phyloP scores from a whole-genome alignment of 495 filamentous ascomycete genomes.

The Penicillium herquei region DNA sequence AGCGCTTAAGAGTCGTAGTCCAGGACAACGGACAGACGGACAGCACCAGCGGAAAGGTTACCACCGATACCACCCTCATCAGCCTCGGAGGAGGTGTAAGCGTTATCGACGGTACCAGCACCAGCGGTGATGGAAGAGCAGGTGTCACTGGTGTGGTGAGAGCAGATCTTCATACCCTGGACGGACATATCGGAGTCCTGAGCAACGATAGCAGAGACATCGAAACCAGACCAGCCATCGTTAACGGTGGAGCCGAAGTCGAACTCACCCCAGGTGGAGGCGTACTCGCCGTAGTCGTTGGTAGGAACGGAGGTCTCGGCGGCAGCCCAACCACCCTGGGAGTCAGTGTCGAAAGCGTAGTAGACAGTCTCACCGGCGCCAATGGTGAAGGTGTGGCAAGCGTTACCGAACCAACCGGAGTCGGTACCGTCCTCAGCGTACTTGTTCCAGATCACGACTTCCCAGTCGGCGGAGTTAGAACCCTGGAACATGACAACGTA shows the following conservation, averaged over 20 bases:
- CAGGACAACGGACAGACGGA: constrained; percentile 28
- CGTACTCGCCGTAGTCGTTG: constrained; percentile 32
- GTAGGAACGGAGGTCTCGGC: constrained; percentile 32
- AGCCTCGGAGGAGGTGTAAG: constrained; percentile 32
- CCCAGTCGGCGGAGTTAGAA: constrained; percentile 32
- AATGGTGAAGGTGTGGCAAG: constrained; percentile 42
- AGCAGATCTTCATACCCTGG: constrained; percentile 39
- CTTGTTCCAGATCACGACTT: constrained; percentile 55
- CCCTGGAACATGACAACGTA: constrained; percentile 48
- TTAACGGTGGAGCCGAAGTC: constrained; percentile 36
- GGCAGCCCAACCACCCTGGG: constrained; percentile 39
- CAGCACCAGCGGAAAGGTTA: constrained; percentile 30
- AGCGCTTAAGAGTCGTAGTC: constrained; percentile 23
- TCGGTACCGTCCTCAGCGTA: constrained; percentile 36
- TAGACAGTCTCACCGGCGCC: constrained; percentile 39
- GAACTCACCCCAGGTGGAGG: constrained; percentile 45
- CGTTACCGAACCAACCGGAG: constrained; percentile 40
- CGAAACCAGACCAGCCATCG: constrained; percentile 41
- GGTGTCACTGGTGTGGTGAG: constrained; percentile 10
- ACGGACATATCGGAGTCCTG: constrained; percentile 32
- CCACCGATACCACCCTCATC: constrained; percentile 38
- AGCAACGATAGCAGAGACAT: constrained; percentile 39
- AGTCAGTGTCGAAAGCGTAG: constrained; percentile 47
- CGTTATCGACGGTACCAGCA: constrained; percentile 29
- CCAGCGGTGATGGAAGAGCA: constrained; percentile 34